Evolutionary conservation across 129 eudicot species (phyloP).

Genomic region (Pulicaria dysenterica): DNA sequence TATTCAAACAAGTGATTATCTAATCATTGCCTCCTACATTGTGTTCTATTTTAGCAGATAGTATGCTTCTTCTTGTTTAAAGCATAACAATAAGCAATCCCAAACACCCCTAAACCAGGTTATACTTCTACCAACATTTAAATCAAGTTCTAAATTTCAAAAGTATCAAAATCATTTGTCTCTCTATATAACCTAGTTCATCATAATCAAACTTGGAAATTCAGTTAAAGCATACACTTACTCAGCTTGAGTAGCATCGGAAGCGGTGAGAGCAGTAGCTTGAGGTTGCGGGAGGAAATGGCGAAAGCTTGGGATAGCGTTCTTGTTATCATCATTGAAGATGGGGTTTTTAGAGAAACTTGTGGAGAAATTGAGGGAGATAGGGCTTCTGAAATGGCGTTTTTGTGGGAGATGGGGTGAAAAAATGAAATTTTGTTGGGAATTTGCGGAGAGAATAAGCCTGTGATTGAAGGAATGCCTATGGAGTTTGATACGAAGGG

Average conservation of each 20-base stretch:
- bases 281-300: slow-evolving; percentile 54
- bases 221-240: slow-evolving; percentile 25
- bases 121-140: neutral
- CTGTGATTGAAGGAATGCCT: slow-evolving; percentile 31
- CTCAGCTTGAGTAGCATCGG: slow-evolving; percentile 41
- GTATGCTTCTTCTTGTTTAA: too few relatives aligned
- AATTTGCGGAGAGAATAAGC: slow-evolving; percentile 14
- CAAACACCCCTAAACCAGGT: neutral
- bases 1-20: too few relatives aligned
- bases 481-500: slow-evolving; percentile 32
- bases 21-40: too few relatives aligned
- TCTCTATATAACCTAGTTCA: neutral
- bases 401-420: slow-evolving; percentile 25
- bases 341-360: slow-evolving; percentile 25
- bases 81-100: neutral
- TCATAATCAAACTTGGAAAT: neutral
- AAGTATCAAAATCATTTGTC: neutral
- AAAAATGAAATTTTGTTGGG: slow-evolving; percentile 19
- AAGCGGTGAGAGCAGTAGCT: slow-evolving; percentile 35
- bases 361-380: slow-evolving; percentile 37
- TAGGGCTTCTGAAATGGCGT: slow-evolving; percentile 29
- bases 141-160: neutral
- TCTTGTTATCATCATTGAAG: slow-evolving; percentile 22
- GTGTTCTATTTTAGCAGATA: too few relatives aligned
- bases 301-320: slow-evolving; percentile 37